These are phyloP conservation scores for Chaetomium cochliodes DNA, from an alignment of 495 filamentous ascomycete genomes.

Conservation along the genomic window DNA sequence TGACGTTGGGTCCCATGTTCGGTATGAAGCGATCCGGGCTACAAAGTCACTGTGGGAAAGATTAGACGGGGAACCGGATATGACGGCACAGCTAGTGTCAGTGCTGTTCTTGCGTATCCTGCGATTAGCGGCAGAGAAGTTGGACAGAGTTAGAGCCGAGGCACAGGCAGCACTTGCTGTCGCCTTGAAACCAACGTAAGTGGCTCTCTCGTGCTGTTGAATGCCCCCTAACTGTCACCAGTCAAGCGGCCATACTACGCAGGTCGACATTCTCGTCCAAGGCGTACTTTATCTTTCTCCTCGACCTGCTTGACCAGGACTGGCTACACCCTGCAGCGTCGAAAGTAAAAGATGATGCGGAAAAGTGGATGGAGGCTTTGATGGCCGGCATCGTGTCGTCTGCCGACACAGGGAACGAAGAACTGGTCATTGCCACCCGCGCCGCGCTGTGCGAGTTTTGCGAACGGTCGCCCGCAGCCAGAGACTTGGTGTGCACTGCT, in stretches of 20 bases:
- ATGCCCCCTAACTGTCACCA: conserved; percentile 25
- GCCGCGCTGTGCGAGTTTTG: conserved; percentile 61
- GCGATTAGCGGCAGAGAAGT: conserved; percentile 76
- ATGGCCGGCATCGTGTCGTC: conserved; percentile 78
- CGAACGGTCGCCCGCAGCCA: conserved; percentile 34
- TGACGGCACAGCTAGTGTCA: conserved; percentile 23
- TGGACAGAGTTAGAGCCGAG: conserved; percentile 77
- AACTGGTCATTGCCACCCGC: conserved; percentile 70
- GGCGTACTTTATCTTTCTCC: conserved; percentile 51
- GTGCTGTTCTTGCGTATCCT: conserved; percentile 52
- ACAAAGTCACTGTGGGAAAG: conserved; percentile 46
- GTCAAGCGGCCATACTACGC: conserved; percentile 30
- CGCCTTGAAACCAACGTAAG: conserved; percentile 38
- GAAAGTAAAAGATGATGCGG: conserved; percentile 22
- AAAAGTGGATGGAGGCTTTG: conserved; percentile 49
- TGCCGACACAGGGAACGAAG: conserved; percentile 79
- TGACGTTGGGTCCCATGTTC: conserved; percentile 81
- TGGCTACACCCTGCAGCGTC: conserved; percentile 30
- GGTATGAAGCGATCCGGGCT: conserved; percentile 72
- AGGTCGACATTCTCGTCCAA: conserved; percentile 49
- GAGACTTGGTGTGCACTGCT: conserved; percentile 36
- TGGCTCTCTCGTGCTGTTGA: background rate
- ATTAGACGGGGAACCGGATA: conserved; percentile 20
- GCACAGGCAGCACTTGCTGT: conserved; percentile 54
- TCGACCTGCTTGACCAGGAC: conserved; percentile 41